Evolutionary conservation across 805 yeast species (phyloP), one percentile per base, ranked within the genome.

Genomic region (Yarrowia sp.): DNA sequence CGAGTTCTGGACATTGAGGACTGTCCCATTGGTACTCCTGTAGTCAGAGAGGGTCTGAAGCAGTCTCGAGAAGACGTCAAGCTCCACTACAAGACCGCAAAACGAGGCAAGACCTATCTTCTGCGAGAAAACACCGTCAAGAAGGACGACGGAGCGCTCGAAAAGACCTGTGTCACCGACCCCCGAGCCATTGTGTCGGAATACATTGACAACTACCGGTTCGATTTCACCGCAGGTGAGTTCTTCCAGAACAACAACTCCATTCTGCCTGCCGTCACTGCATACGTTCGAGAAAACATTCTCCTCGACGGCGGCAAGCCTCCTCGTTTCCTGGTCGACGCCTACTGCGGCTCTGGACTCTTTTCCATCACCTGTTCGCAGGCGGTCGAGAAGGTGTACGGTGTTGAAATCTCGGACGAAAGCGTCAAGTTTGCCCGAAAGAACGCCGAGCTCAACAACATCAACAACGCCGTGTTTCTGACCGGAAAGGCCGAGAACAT

Each of bases 221-320:
- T 95, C 78, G 88, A 90, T 74, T 95, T 91, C 77, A 87, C 92
- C 39, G 98, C 98, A 0, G 97, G 97, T 68, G 97, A 93, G 76
- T 95, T 95, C 76, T 95, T 95, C 82, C 99, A 94, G 79, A 94
- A 94, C 79, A 94, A 94, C 79, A 93, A 92, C 77, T 88, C 96
- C 20, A 94, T 95, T 33, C 80, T 95, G 70, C 97, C 98, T 2
- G 77, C 81, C 2, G 96, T 95, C 19, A 89, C 97, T 5, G 81
- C 82, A 47, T 93, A 91, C 75, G 99, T 95, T 17, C 85, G 88
- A 69, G 83, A 86, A 9, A 91, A 91, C 73, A 78, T 93, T 65
- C 81, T 81, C 60, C 77, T 86, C 42, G 67, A 64, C 30, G 78
- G 79, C 0, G 74, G 74, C 15, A 56, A 34, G 77, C 72, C 76